phyloP scores from a whole-genome alignment of 345 rosid genomes.

The Eucalyptus marginata region DNA sequence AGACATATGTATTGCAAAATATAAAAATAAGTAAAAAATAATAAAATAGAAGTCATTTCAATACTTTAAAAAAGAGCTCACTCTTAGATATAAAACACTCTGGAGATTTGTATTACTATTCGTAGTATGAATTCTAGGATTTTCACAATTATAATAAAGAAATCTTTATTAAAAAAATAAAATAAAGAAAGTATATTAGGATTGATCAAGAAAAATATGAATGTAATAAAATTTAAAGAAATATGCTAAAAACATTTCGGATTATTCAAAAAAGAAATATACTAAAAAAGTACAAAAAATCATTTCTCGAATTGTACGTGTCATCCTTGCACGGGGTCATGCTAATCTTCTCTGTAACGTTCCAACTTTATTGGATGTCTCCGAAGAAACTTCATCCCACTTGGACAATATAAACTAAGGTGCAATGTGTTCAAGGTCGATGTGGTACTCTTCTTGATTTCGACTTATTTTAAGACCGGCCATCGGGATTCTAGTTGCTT shows the following conservation, averaged over 20 bases:
- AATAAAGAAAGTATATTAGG: no score
- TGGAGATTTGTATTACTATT: neutral
- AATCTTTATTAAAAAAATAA: no score
- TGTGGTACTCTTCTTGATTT: neutral
- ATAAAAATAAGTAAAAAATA: no score
- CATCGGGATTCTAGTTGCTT: neutral
- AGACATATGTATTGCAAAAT: neutral
- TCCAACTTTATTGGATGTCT: no score
- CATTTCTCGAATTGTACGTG: neutral
- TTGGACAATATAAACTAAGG: neutral
- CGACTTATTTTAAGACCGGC: neutral
- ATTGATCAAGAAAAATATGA: neutral
- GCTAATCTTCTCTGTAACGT: neutral
- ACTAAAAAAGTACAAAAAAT: neutral
- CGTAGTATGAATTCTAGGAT: neutral
- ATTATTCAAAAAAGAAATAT: no score
- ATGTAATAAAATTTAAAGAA: neutral
- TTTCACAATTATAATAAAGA: neutral
- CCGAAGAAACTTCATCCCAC: no score
- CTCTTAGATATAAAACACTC: neutral
- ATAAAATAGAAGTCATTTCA: neutral
- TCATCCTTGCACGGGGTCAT: neutral
- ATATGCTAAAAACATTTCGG: no score
- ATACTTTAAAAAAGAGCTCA: neutral
- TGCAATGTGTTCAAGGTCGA: neutral